A percentile compares a stretch with the other conserved stretches of the same genome.
These are phyloP conservation scores for Argentina anserina DNA, from an alignment of 306 rosid genomes.

Conservation along the genomic window DNA sequence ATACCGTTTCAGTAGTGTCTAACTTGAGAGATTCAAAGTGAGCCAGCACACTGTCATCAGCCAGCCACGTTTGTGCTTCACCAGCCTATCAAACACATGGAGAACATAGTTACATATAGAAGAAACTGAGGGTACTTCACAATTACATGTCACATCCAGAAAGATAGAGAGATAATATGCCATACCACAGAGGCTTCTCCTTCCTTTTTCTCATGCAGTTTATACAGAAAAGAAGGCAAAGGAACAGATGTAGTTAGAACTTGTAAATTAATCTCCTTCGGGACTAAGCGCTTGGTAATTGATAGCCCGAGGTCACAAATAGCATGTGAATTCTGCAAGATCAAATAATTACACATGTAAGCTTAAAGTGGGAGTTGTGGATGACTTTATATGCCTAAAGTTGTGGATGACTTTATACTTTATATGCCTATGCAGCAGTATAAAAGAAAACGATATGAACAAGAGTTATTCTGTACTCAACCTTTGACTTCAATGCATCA, in stretches of 20 bases:
- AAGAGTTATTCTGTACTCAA: constrained; percentile 25
- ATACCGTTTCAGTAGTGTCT: constrained; percentile 59
- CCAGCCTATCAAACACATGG: constrained; percentile 43
- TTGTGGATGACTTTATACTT: not conserved
- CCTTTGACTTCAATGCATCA: constrained; percentile 82
- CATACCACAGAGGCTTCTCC: constrained; percentile 71
- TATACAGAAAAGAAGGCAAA: constrained; percentile 72
- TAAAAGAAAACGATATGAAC: constrained; percentile 10
- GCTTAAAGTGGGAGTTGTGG: constrained; percentile 9
- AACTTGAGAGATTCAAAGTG: constrained; percentile 86
- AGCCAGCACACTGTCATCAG: constrained; percentile 56
- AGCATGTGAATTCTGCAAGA: constrained; percentile 76
- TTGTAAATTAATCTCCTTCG: constrained; percentile 60
- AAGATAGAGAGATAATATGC: constrained; percentile 4
- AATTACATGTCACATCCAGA: constrained; percentile 9
- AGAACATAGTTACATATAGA: not conserved
- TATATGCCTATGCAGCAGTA: too few species aligned
- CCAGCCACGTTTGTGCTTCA: constrained; percentile 71
- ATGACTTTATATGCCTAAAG: not conserved
- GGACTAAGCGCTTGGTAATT: constrained; percentile 58
- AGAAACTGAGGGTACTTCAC: not conserved
- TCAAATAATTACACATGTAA: constrained; percentile 30
- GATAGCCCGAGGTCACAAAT: constrained; percentile 90
- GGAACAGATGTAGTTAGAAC: constrained; percentile 46
- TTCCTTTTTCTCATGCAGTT: constrained; percentile 61